Evolutionary conservation across 2,329 filamentous ascomycete genomes (phyloP).

Genomic region (Claviceps purpurea): DNA sequence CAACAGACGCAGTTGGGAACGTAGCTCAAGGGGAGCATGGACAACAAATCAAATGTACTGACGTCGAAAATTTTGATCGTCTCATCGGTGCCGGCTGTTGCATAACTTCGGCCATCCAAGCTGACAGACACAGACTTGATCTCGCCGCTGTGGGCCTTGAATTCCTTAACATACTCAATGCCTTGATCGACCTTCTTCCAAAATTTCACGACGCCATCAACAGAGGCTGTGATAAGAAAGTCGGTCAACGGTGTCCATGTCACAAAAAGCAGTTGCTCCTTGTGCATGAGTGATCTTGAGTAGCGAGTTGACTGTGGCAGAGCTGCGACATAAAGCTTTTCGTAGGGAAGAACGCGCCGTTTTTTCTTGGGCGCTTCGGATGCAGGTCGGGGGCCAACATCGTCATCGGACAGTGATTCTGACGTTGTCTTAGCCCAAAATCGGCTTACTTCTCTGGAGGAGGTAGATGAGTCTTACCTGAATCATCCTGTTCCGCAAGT

Average conservation of each 20-base stretch:
- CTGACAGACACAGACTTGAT: conserved; percentile 76
- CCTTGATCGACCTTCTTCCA: conserved; percentile 92
- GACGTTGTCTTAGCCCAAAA: conserved; percentile 6
- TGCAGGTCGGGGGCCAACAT: conserved; percentile 85
- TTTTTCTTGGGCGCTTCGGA: conserved; percentile 80
- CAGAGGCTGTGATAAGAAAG: conserved; percentile 86
- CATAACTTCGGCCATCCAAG: conserved; percentile 84
- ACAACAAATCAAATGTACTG: conserved; percentile 75
- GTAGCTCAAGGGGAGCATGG: conserved; percentile 68
- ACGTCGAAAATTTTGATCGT: conserved; percentile 72
- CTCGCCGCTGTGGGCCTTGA: conserved; percentile 77
- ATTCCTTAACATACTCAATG: conserved; percentile 97
- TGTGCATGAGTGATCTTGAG: conserved; percentile 96
- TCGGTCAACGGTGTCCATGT: conserved; percentile 85
- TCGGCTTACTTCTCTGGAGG: neutral
- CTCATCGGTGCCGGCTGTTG: conserved; percentile 67
- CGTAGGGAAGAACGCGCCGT: conserved; percentile 77
- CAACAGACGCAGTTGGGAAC: conserved; percentile 74
- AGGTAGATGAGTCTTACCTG: conserved; percentile 17
- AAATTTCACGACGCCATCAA: conserved; percentile 96
- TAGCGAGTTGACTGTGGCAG: conserved; percentile 72
- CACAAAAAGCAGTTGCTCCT: conserved; percentile 79
- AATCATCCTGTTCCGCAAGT: conserved; percentile 33
- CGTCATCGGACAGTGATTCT: conserved; percentile 72
- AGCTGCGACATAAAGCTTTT: conserved; percentile 87